phyloP scores from a whole-genome alignment of 2,329 filamentous ascomycete species.

The Aspergillus pseudoterreus region DNA sequence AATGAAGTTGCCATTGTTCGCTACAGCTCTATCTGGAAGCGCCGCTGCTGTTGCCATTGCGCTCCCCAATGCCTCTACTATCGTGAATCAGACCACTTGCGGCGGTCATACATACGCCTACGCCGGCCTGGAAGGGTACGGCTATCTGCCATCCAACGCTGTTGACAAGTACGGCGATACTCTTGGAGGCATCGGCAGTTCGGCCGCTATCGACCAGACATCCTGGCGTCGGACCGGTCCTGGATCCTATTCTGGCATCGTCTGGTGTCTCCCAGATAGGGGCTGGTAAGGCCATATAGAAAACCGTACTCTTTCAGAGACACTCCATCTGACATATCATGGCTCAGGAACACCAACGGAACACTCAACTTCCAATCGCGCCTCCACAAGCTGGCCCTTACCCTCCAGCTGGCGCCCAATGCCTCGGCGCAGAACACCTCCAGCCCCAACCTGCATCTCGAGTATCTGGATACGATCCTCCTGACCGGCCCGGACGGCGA shows the following conservation, averaged over 20 bases:
- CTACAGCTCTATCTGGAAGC: slow-evolving; percentile 14
- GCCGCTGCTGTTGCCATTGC: slow-evolving; percentile 14
- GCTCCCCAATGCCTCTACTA: background rate
- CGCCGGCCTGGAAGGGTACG: slow-evolving; percentile 64
- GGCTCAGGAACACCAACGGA: slow-evolving; percentile 61
- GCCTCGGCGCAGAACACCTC: slow-evolving; percentile 54
- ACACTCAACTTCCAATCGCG: slow-evolving; percentile 66
- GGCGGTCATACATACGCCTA: slow-evolving; percentile 63
- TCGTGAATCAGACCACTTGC: slow-evolving; percentile 53
- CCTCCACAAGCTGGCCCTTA: slow-evolving; percentile 64
- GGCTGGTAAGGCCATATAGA: slow-evolving; percentile 52
- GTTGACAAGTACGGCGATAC: slow-evolving; percentile 68
- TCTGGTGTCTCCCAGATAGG: slow-evolving; percentile 64
- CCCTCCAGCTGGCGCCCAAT: slow-evolving; percentile 51
- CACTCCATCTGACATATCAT: background rate
- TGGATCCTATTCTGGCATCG: slow-evolving; percentile 56
- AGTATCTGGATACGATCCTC: slow-evolving; percentile 62
- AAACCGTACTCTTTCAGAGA: background rate
- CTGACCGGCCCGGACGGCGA: slow-evolving; percentile 61
- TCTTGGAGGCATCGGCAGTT: slow-evolving; percentile 63
- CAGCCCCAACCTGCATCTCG: slow-evolving; percentile 58
- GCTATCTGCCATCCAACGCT: slow-evolving; percentile 54
- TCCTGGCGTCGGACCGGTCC: slow-evolving; percentile 55
- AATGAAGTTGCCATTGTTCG: slow-evolving; percentile 20
- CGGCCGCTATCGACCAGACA: slow-evolving; percentile 58